Evolutionary conservation across 2,329 filamentous ascomycete species (phyloP), one percentile per base, ranked within the genome.

Genomic region (Chaetoscypha palmicola): DNA sequence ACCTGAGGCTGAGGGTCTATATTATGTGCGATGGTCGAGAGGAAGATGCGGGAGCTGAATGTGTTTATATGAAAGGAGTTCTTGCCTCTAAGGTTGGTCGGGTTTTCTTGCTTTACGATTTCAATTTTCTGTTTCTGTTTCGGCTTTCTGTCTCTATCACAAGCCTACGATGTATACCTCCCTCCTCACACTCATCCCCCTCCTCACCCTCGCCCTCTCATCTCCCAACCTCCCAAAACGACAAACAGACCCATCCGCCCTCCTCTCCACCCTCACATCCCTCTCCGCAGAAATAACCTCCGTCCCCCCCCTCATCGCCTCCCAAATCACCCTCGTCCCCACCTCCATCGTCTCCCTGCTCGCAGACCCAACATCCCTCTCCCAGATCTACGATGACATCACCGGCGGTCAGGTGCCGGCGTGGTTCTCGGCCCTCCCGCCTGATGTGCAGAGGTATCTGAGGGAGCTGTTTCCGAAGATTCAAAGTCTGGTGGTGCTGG

Each of bases 351-450:
- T 23, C 21, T 23, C 41, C 10, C 33, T 35, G 10, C 28, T 49
- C 17, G n/a, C 14, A 17, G 41, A 48, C 23, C 49, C 44, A 10
- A 34, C 44, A 14, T 38, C 31, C 4, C 5, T 49, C 26, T 24
- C 47, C 14, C 21, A 36, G 4, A 19, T 49, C 5, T 10, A 47
- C 12, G 9, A 28, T 7, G 5, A 40, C 1, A 16, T 47, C 16
- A 21, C 28, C 16, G 14, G 11, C 14, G 40, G 38, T 7, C 19
- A 22, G 12, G 30, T 35, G 10, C 38, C 38, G 28, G 35, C 21
- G 4, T 50, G 49, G 46, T 48, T 34, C 24, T 41, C 31, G 9
- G 20, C 32, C 10, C 43, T 51, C 9, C 22, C 49, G 11, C 10
- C 46, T 4, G 49, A 46, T 17, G 49, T 41, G 5, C 32, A 46